Conservation (phyloP, 2,329 filamentous ascomycete species). For the Xylariaceae sp. region DNA sequence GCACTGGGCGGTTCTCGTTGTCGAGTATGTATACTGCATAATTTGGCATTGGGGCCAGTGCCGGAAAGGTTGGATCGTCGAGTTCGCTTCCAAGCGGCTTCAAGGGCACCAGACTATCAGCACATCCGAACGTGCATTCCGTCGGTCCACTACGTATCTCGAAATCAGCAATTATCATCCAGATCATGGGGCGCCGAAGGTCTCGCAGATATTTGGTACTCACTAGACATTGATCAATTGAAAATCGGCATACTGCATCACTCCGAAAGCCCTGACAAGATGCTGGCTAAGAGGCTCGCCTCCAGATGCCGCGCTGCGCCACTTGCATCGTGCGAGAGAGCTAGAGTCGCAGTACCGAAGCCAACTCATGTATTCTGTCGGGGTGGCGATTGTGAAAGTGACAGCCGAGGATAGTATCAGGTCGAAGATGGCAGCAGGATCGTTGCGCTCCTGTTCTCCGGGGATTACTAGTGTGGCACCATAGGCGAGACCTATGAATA, state of each 20-base stretch:
- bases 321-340: constrained; percentile 16
- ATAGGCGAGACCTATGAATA: constrained; percentile 16
- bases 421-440: constrained; percentile 29
- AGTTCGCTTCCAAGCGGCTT: too few relatives aligned
- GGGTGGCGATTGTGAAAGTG: constrained; percentile 33
- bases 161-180: too few relatives aligned
- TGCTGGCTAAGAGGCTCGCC: constrained; percentile 25
- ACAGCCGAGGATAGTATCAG: constrained; percentile 31
- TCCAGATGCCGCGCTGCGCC: constrained; percentile 30
- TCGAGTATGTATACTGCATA: constrained; percentile 36
- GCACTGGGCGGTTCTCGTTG: constrained; percentile 30
- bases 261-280: constrained; percentile 8
- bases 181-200: too few relatives aligned
- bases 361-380: constrained; percentile 33
- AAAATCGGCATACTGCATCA: constrained; percentile 12
- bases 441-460: constrained; percentile 25
- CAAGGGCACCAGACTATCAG: too few relatives aligned
- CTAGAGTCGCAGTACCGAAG: constrained; percentile 13
- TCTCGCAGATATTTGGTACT: too few relatives aligned
- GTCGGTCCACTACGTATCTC: too few relatives aligned
- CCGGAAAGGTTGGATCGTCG: too few relatives aligned
- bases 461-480: constrained; percentile 36
- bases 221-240: too few relatives aligned
- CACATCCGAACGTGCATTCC: too few relatives aligned
- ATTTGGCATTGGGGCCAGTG: constrained; percentile 10